phyloP scores from a whole-genome alignment of 2,329 filamentous ascomycete species.

The Cercospora sp. region DNA sequence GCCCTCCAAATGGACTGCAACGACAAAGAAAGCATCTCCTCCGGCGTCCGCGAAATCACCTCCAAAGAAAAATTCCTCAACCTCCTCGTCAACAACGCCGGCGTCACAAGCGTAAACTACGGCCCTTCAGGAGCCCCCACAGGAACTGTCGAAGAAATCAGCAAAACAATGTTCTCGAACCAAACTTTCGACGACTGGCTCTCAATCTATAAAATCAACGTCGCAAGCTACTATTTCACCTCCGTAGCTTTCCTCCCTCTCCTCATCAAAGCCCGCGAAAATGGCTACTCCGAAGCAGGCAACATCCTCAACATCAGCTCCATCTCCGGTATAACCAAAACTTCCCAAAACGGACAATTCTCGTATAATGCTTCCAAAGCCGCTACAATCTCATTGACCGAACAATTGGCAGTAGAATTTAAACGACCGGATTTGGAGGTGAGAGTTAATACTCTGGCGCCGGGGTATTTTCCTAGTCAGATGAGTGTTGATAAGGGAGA shows the following conservation, averaged over 20 bases:
- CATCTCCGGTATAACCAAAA: slow-evolving; percentile 49
- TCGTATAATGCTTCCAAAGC: slow-evolving; percentile 54
- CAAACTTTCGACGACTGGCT: slow-evolving; percentile 47
- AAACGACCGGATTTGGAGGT: slow-evolving; percentile 54
- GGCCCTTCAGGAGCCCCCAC: slow-evolving; percentile 29
- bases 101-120: slow-evolving; percentile 34
- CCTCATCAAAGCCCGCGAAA: slow-evolving; percentile 45
- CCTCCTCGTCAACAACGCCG: slow-evolving; percentile 39
- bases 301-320: slow-evolving; percentile 50
- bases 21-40: slow-evolving; percentile 35
- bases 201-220: slow-evolving; percentile 48
- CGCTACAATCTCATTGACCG: slow-evolving; percentile 57
- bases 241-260: slow-evolving; percentile 49
- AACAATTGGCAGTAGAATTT: slow-evolving; percentile 56
- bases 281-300: slow-evolving; percentile 45
- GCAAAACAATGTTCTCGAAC: slow-evolving; percentile 51
- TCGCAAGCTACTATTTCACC: slow-evolving; percentile 49
- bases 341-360: slow-evolving; percentile 49
- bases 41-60: slow-evolving; percentile 31
- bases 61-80: slow-evolving; percentile 38
- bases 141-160: slow-evolving; percentile 56
- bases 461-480: slow-evolving; percentile 58
- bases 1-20: slow-evolving; percentile 39
- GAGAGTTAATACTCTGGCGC: slow-evolving; percentile 58
- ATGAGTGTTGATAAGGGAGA: slow-evolving; percentile 55